Base-by-base conservation (phyloP, 176 grass and related monocot genomes). In the Aegilops umbellulata region DNA sequence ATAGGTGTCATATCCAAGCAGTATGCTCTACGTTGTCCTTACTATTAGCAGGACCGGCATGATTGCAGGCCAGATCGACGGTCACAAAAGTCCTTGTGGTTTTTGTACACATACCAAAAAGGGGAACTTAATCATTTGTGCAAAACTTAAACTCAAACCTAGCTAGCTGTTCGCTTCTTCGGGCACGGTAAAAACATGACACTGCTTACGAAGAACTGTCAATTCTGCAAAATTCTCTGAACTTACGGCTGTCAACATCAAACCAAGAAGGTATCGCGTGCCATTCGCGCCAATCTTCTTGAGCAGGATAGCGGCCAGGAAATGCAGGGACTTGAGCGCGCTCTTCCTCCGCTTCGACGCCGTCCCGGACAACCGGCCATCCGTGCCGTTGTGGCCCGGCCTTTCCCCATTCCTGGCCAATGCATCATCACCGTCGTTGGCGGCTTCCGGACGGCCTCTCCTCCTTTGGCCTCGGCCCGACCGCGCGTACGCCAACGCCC, bases 301-400 rank as follows among this genome's bases (percentile, higher is more conserved):
- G 35, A 94, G 90, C 46, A 99, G 83, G 79, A 96, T 99, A 83
- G 92, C 86, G 67, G 94, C 89, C 74, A 99, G 53, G 91, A 96
- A 83, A 82, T 96, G 94, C 38, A 99, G n/a, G 82, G 97, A 96
- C 82, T 87, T 96, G 5, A 95, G 83, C 61, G 88, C 68, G 46
- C 83, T 76, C 79, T 81, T 96, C 83, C 38, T 91, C 22, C 62
- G 83, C 24, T 70, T 89, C 22, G 35, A 36, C 35, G 51, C 86
- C 25, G 41, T 77, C 20, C 49, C 85, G 38, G 66, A 30, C 84
- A 88, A 81, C 70, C 63, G 83, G 74, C 79, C 73, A 63, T 79
- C 78, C 10, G 36, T 23, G 35, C 82, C 89, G 74, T 86, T 77
- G 51, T 63, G 95, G 14, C 66, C 76, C 63, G 10, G 83, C 60